Percentiles rank a stretch among this genome's conserved stretches.
These are phyloP conservation scores for Populus hybrid DNA, from an alignment of 441 rosid genomes.

Conservation along the genomic window DNA sequence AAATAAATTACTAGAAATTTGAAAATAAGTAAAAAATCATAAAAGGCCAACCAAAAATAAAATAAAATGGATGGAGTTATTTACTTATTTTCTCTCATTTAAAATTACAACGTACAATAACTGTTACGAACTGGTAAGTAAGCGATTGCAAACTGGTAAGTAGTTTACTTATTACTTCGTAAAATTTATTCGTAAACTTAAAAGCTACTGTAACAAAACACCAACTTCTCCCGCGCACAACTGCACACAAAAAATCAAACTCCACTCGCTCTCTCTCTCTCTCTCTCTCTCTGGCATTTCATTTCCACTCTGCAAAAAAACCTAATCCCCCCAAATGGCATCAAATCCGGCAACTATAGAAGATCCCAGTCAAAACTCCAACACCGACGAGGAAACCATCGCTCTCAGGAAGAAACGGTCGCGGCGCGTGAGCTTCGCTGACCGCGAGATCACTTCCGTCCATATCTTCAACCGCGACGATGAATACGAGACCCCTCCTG, in stretches of 20 bases:
- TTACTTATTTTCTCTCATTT: too few species aligned
- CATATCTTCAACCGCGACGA: constrained; percentile 88
- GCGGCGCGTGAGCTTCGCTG: constrained; percentile 96
- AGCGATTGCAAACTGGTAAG: background rate
- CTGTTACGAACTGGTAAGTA: too few species aligned
- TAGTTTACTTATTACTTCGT: background rate
- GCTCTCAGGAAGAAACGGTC: constrained; percentile 62
- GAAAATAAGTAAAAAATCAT: too few species aligned
- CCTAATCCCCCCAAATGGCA: background rate
- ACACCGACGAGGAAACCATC: constrained; percentile 66
- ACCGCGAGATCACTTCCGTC: constrained; percentile 84
- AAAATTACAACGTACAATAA: too few species aligned
- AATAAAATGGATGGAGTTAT: too few species aligned
- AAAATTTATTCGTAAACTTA: too few species aligned
- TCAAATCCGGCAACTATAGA: constrained; percentile 27
- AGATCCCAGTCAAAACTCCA: constrained; percentile 42
- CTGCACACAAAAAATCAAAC: background rate
- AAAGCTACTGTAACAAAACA: background rate
- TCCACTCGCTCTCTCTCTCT: background rate
- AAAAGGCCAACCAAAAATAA: background rate
- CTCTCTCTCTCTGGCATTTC: background rate
- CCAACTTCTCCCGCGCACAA: background rate
- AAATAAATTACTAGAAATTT: too few species aligned
- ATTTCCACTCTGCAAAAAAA: background rate
- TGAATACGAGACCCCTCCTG: constrained; percentile 66